A percentile compares a stretch with the other conserved stretches of the same genome.
Conservation (phyloP, 2,329 filamentous ascomycete genomes). For the Coniochaeta hoffmannii region DNA sequence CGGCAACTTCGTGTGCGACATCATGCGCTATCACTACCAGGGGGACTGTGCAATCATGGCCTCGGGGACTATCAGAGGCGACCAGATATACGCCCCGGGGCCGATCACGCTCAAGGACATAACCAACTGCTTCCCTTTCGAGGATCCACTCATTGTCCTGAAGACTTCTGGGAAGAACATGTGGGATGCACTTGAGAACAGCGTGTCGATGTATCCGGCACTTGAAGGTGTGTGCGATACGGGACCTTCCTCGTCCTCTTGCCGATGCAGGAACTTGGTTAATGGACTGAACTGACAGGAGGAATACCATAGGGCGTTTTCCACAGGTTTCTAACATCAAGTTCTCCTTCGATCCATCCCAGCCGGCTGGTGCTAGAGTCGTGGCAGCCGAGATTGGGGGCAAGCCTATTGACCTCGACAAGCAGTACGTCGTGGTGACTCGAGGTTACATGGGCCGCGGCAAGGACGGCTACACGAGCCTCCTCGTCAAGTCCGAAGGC, state of each 20-base stretch:
- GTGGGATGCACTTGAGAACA: slow-evolving; percentile 75
- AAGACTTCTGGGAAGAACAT: slow-evolving; percentile 65
- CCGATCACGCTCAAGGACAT: slow-evolving; percentile 72
- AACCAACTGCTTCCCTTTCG: slow-evolving; percentile 87
- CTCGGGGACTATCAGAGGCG: slow-evolving; percentile 76
- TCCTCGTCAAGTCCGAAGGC: slow-evolving; percentile 70
- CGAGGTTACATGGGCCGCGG: slow-evolving; percentile 84
- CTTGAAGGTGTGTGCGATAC: slow-evolving; percentile 52
- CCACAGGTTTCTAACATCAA: slow-evolving; percentile 80
- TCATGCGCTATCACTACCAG: slow-evolving; percentile 77
- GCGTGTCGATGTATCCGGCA: slow-evolving; percentile 71
- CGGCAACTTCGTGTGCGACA: slow-evolving; percentile 84
- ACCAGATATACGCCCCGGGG: slow-evolving; percentile 81
- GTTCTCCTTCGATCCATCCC: slow-evolving; percentile 63
- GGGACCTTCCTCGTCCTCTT: slow-evolving; percentile 4
- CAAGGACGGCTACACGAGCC: slow-evolving; percentile 74
- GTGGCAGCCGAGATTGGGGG: slow-evolving; percentile 53
- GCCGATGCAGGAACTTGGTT: neutral
- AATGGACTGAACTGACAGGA: neutral
- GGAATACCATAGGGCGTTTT: slow-evolving; percentile 46
- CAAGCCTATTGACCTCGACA: slow-evolving; percentile 52
- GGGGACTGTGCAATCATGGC: slow-evolving; percentile 82
- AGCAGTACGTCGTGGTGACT: slow-evolving; percentile 67
- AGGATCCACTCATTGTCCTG: slow-evolving; percentile 79
- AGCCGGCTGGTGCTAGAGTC: slow-evolving; percentile 55